Conservation (phyloP, 2,329 filamentous ascomycete genomes). For the Gliomastix tumulicola region DNA sequence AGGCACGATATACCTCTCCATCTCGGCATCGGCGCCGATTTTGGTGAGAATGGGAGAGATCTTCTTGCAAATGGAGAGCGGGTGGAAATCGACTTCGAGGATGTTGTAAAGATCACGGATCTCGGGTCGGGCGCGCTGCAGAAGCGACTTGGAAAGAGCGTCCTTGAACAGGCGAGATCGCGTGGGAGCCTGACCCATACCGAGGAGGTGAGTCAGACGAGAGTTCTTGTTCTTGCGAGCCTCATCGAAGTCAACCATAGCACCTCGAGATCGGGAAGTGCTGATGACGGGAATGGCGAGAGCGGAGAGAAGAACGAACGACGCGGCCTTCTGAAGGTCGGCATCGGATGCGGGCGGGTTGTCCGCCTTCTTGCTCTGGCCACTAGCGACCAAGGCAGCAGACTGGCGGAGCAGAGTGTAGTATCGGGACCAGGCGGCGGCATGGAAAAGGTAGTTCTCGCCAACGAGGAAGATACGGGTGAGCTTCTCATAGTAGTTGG, state of each 20-base stretch:
- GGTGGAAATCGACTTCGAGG: constrained; percentile 97
- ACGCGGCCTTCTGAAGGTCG: constrained; percentile 89
- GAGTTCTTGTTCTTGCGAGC: constrained; percentile 98
- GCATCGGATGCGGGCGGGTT: constrained; percentile 85
- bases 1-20: constrained; percentile 94
- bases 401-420: constrained; percentile 95
- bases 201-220: constrained; percentile 88
- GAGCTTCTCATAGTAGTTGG: constrained; percentile 99
- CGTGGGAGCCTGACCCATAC: constrained; percentile 85
- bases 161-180: constrained; percentile 92
- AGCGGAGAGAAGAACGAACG: constrained; percentile 90
- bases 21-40: constrained; percentile 89
- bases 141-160: constrained; percentile 86
- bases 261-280: constrained; percentile 91
- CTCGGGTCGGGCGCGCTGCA: constrained; percentile 87
- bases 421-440: constrained; percentile 94
- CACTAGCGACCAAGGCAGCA: constrained; percentile 71
- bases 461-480: constrained; percentile 97
- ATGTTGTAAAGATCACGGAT: constrained; percentile 98
- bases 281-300: constrained; percentile 99
- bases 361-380: constrained; percentile 87
- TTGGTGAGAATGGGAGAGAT: constrained; percentile 92
- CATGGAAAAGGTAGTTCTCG: constrained; percentile 99
- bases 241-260: constrained; percentile 94
- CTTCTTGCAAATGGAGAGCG: constrained; percentile 97